phyloP scores from a whole-genome alignment of 2,329 filamentous ascomycete genomes.

The Fusarium brevicatenulatum region DNA sequence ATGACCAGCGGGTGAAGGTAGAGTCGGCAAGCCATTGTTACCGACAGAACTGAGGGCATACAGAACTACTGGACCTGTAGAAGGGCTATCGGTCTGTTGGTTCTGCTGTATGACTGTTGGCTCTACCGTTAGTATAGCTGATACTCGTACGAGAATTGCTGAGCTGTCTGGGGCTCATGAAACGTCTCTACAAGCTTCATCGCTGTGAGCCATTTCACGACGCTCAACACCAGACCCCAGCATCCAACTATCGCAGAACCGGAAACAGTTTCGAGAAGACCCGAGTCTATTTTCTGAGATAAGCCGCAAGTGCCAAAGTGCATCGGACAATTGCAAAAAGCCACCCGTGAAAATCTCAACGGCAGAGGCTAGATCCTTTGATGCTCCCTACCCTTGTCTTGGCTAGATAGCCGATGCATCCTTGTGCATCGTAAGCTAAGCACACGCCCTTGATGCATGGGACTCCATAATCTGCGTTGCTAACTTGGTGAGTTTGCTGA shows the following conservation, averaged over 20 bases:
- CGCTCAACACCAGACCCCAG: not conserved
- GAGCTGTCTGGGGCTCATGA: not conserved
- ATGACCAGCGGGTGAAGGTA: slow-evolving; percentile 32
- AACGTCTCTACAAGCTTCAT: not conserved
- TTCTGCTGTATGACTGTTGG: not conserved
- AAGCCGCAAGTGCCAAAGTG: not conserved
- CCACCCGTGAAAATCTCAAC: not conserved
- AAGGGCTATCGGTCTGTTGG: not conserved
- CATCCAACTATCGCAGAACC: not conserved
- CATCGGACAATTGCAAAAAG: not conserved
- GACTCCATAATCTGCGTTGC: not conserved
- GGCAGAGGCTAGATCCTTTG: slow-evolving; percentile 2
- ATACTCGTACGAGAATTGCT: not conserved
- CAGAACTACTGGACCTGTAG: not conserved
- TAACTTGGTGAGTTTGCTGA: not conserved
- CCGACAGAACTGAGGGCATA: not conserved
- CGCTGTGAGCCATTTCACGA: not conserved
- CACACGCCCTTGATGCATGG: slow-evolving; percentile 3
- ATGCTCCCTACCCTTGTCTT: not conserved
- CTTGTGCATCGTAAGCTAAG: not conserved
- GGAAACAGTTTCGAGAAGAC: not conserved
- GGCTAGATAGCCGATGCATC: slow-evolving; percentile 5
- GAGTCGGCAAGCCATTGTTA: slow-evolving; percentile 27
- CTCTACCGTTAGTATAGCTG: not conserved
- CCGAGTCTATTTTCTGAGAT: slow-evolving; percentile 13